Conservation (phyloP, 805 yeast species). For the Nakazawaea sp. region DNA sequence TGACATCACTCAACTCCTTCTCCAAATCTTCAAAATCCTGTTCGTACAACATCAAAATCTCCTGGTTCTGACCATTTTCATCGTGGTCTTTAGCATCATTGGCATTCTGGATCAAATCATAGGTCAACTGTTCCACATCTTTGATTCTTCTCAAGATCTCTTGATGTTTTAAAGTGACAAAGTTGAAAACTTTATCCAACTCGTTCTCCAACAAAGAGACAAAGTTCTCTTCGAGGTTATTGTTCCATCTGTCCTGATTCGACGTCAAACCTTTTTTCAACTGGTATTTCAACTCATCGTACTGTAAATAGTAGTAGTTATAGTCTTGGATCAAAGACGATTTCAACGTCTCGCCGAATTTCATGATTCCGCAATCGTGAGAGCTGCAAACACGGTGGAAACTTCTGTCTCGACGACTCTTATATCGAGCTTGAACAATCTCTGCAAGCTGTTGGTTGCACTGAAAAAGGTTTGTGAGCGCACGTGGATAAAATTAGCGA, state of each 20-base stretch:
- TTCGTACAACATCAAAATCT: constrained; percentile 34
- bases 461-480: too few relatives aligned
- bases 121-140: constrained; percentile 69
- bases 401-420: too few relatives aligned
- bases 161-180: constrained; percentile 80
- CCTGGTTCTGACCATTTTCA: constrained; percentile 6
- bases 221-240: constrained; percentile 75
- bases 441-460: too few relatives aligned
- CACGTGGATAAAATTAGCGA: too few relatives aligned
- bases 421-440: too few relatives aligned
- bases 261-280: constrained; percentile 59
- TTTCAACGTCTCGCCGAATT: constrained; percentile 91
- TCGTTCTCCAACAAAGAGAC: constrained; percentile 71
- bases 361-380: constrained; percentile 45
- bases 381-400: too few relatives aligned
- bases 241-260: constrained; percentile 62
- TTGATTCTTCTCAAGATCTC: constrained; percentile 83
- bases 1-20: constrained; percentile 57
- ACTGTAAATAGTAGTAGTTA: constrained; percentile 82
- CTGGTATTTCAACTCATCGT: constrained; percentile 83
- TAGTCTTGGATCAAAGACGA: constrained; percentile 87
- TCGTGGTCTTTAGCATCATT: constrained; percentile 32
- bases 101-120: constrained; percentile 42
- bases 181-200: constrained; percentile 87
- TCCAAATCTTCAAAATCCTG: constrained; percentile 69